A percentile compares a stretch with the other conserved stretches of the same genome.
Conservation (phyloP, 2,329 filamentous ascomycete species). For the Diaporthe citriasiana region DNA sequence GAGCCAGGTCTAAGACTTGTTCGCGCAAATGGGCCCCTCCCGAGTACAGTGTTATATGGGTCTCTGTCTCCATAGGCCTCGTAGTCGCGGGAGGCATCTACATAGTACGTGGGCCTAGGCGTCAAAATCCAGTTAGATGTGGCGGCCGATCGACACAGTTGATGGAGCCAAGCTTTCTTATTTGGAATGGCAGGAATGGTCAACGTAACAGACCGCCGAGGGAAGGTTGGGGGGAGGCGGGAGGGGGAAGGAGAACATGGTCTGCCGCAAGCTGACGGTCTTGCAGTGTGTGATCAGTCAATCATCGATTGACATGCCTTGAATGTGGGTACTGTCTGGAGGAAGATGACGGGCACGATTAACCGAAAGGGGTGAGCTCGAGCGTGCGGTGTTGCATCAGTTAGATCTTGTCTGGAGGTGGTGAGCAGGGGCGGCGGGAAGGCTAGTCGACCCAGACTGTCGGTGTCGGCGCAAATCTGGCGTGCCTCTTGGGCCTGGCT, state of each 20-base stretch:
- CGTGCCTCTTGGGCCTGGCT: slow-evolving; percentile 2
- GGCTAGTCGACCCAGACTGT: slow-evolving; percentile 42
- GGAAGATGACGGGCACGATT: slow-evolving; percentile 1
- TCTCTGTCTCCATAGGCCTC: neutral
- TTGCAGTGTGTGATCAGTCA: slow-evolving; percentile 13
- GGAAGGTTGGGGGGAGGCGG: neutral
- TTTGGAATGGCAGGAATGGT: slow-evolving; percentile 29
- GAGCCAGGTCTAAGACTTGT: slow-evolving; percentile 29
- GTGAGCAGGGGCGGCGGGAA: slow-evolving; percentile 43
- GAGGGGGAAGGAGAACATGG: neutral
- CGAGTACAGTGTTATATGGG: neutral
- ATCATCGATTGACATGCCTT: slow-evolving; percentile 11
- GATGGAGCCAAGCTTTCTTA: slow-evolving; percentile 8
- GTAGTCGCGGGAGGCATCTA: neutral
- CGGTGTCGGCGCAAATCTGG: slow-evolving; percentile 37
- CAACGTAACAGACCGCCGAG: slow-evolving; percentile 4
- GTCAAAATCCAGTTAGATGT: slow-evolving; percentile 15
- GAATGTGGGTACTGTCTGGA: slow-evolving; percentile 20
- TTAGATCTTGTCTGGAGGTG: slow-evolving; percentile 35
- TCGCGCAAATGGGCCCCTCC: neutral
- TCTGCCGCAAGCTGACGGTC: slow-evolving; percentile 21
- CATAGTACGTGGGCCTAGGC: neutral
- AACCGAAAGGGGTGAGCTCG: slow-evolving; percentile 12
- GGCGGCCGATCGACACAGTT: slow-evolving; percentile 12
- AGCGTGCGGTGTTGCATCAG: slow-evolving; percentile 30